A percentile compares a stretch with the other conserved stretches of the same genome.
Conservation (phyloP, 2,329 filamentous ascomycete genomes). For the Microcyclospora pomicola region DNA sequence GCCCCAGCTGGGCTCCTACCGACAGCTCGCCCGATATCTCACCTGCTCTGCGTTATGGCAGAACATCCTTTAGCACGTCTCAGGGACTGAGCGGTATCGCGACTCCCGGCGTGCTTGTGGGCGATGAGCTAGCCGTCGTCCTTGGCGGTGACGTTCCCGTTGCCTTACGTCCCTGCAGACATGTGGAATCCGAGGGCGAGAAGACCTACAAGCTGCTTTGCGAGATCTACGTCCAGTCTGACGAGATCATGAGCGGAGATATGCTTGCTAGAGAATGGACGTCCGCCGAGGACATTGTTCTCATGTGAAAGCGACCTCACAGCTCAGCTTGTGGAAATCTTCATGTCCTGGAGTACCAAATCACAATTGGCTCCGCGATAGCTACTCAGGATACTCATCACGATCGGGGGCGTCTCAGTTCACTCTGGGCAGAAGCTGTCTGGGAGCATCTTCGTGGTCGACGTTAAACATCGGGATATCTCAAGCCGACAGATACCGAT, state of each 20-base stretch:
- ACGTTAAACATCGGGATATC: too few species aligned
- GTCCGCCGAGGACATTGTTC: conserved; percentile 14
- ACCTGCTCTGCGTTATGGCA: conserved; percentile 14
- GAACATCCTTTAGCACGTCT: conserved; percentile 14
- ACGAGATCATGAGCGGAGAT: conserved; percentile 16
- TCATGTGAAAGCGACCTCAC: conserved; percentile 8
- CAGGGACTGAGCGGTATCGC: conserved; percentile 14
- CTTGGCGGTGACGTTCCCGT: conserved; percentile 19
- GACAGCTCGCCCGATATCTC: conserved; percentile 1
- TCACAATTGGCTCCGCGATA: too few species aligned
- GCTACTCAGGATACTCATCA: too few species aligned
- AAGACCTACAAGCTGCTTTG: conserved; percentile 16
- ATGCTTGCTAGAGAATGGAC: conserved; percentile 8
- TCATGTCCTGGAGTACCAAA: too few species aligned
- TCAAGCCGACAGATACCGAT: too few species aligned
- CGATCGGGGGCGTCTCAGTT: too few species aligned
- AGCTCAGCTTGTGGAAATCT: too few species aligned
- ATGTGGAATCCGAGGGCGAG: conserved; percentile 4
- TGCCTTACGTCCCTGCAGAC: conserved; percentile 11
- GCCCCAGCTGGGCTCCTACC: conserved; percentile 1
- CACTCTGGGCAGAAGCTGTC: too few species aligned
- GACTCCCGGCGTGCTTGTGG: conserved; percentile 11
- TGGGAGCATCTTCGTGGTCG: too few species aligned
- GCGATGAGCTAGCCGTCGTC: conserved; percentile 14
- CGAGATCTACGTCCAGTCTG: conserved; percentile 15